Base-by-base conservation (phyloP, 1,284 basidiomycete genomes). In the Erythrobasidium hasegawianum region DNA sequence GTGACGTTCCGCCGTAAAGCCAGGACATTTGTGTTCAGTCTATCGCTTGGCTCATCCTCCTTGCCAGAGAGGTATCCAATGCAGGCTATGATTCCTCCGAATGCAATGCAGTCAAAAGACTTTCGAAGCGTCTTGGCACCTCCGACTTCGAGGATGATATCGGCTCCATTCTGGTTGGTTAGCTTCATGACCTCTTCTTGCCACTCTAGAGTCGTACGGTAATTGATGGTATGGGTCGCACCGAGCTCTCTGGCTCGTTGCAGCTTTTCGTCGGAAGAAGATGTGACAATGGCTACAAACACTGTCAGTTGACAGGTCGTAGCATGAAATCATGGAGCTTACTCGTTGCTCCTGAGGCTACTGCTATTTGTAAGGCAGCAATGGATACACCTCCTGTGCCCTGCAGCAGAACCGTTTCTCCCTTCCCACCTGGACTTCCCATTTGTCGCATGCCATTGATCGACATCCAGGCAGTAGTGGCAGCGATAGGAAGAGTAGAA, bases 181-280 rank as follows among this genome's bases (percentile, higher is more conserved):
- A 60, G 45, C 41, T 39, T n/a, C 5, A 26, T 27, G 27, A 60
- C 59, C 41, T 60, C 27, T 3, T 50, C 29, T 27, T 53, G 14
- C 59, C 59, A 60, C 11, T 60, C 29, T 53, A 20, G 45, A n/a
- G 5, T 60, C 18, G 59, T 60, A 5, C 29, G 14, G 20, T 60
- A 60, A 20, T 60, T 60, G 59, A 60, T 60, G n/a, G 27, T n/a
- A 26, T 60, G 27, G 8, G n/a, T 38, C 5, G 59, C 59, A 26
- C 59, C 59, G 4, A 60, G 49, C 26, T 52, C 38, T 45, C 33
- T 60, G 59, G 59, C 59, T 29, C 33, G n/a, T 18, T 27, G 7
- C 8, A 60, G 49, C 49, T 60, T 60, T 5, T 52, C 59, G 29
- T 60, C 59, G 5, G 59, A 60, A 13, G 59, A 60, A 53, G 59